Evolutionary conservation across 805 yeast genomes (phyloP).

Genomic region (Candida saitoana): DNA sequence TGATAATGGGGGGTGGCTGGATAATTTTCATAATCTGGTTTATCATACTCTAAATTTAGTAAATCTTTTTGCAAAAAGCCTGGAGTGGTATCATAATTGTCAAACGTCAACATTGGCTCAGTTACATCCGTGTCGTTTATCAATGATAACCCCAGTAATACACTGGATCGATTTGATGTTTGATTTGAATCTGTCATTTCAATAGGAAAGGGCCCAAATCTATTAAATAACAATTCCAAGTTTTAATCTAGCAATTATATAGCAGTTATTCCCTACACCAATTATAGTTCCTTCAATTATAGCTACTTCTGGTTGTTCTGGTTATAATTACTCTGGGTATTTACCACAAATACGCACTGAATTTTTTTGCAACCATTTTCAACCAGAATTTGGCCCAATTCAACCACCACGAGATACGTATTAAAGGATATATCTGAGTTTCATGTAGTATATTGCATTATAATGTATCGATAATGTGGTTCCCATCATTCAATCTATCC

Average conservation of each 20-base stretch:
- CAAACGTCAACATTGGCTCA: neutral
- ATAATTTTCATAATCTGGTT: neutral
- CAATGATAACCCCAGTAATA: neutral
- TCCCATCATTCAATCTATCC: too few relatives aligned
- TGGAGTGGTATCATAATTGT: neutral
- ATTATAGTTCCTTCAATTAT: neutral
- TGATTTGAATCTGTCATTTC: conserved; percentile 1
- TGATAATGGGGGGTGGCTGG: neutral
- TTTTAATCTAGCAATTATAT: conserved; percentile 1
- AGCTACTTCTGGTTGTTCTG: neutral
- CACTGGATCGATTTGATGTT: neutral
- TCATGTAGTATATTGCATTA: too few relatives aligned
- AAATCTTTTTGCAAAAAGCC: neutral
- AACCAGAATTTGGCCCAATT: neutral
- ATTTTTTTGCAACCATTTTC: conserved; percentile 1
- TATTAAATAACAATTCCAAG: neutral
- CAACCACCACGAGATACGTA: too few relatives aligned
- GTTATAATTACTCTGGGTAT: neutral
- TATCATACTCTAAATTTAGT: neutral
- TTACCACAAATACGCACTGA: neutral
- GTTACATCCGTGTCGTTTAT: neutral
- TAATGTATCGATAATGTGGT: too few relatives aligned
- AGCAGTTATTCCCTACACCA: neutral
- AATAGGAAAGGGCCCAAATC: neutral
- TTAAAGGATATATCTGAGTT: too few relatives aligned